Base-by-base conservation (phyloP, 1,139 yeast genomes). In the Hemisphaericaspora xylanilytica region DNA sequence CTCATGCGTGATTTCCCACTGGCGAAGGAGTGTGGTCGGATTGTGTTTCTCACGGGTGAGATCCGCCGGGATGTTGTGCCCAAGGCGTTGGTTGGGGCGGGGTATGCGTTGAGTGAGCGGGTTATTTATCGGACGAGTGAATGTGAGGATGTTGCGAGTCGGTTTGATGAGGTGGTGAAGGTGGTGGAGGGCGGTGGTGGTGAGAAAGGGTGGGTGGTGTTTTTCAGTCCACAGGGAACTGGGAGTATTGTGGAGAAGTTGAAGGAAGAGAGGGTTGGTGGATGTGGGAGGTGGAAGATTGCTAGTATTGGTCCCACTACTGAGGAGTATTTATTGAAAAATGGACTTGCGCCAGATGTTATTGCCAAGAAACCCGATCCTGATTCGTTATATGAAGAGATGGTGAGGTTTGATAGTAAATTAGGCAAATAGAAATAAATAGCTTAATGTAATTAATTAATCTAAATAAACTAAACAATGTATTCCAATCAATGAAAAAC, bases 271-370 rank as follows among this genome's bases (percentile, higher is more conserved):
- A 41, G 46, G 24, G 45, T 44, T 20, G 21, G 8, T 20, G 21
- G 21, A 6, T 6, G 21, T 20, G 8, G 21, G 8, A 46, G 48
- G 0, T 43, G 47, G 30, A 73, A 70, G 39, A 67, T 89, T 14
- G 97, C 95, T 0, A 80, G 90, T 4, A 92, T 92, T 44, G 98
- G 98, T 0, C 97, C 97, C 1, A 90, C 97, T 0, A 92, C 98
- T 0, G 80, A 83, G 46, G 76, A 73, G 28, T 88, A 76, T 52
- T 63, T 92, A 36, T 33, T 58, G 3, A 59, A 65, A 1, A 67
- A 75, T 26, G 80, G 78, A 0, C 59, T 90, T 4, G 48, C 38
- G 0, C 88, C 94, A 1, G 63, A 75, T 32, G 75, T 84, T 0
- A 85, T 85, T 3, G 83, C 96, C 5, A 61, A 64, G 4, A 80